Percentiles rank a stretch among this genome's conserved stretches.
Evolutionary conservation across 2,329 filamentous ascomycete genomes (phyloP).

Genomic region (Xylaria sp.): DNA sequence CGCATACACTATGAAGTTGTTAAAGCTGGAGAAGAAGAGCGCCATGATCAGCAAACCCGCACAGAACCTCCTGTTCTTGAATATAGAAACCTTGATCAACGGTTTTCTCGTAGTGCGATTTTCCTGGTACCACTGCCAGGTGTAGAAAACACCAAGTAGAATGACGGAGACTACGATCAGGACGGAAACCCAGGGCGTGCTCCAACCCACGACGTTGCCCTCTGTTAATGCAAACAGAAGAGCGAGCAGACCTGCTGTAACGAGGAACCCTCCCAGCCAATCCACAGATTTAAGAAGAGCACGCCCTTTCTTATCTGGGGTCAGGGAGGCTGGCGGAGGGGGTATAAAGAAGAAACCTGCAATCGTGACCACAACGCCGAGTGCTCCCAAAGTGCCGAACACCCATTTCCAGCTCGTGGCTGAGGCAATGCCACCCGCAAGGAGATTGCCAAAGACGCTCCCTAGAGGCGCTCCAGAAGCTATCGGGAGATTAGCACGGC

Average conservation of each 20-base stretch:
- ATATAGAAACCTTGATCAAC: slow-evolving; percentile 75
- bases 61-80: slow-evolving; percentile 68
- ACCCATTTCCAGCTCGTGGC: slow-evolving; percentile 75
- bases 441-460: slow-evolving; percentile 71
- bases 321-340: slow-evolving; percentile 53
- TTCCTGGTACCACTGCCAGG: slow-evolving; percentile 72
- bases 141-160: slow-evolving; percentile 66
- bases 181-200: slow-evolving; percentile 68
- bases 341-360: slow-evolving; percentile 71
- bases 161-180: slow-evolving; percentile 69
- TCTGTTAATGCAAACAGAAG: slow-evolving; percentile 75
- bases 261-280: slow-evolving; percentile 72
- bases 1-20: slow-evolving; percentile 73
- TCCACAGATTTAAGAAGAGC: slow-evolving; percentile 64
- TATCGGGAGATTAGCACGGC: slow-evolving; percentile 41
- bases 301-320: slow-evolving; percentile 41
- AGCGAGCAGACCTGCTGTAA: slow-evolving; percentile 71
- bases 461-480: slow-evolving; percentile 73
- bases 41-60: slow-evolving; percentile 73
- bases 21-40: slow-evolving; percentile 75
- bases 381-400: slow-evolving; percentile 72
- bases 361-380: slow-evolving; percentile 66
- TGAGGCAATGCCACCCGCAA: slow-evolving; percentile 71
- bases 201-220: slow-evolving; percentile 76
- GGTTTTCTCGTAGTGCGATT: slow-evolving; percentile 62